A percentile compares a stretch with the other conserved stretches of the same genome.
These are phyloP conservation scores for Tetrahymena malaccensis DNA, from an alignment of 73 alveolate genomes.

Conservation along the genomic window DNA sequence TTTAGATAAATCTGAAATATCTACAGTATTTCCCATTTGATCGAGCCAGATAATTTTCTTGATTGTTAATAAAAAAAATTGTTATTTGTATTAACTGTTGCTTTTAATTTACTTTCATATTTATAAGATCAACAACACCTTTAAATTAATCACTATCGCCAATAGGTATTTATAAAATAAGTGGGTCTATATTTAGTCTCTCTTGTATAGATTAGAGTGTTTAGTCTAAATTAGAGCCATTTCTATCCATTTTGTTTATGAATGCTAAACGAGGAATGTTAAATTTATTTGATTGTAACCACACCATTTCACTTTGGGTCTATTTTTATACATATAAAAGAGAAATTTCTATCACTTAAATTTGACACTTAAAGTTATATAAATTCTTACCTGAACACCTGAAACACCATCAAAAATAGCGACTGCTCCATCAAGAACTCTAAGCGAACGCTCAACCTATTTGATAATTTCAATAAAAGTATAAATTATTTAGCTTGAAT, in stretches of 20 bases:
- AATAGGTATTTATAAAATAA: slow-evolving; percentile 43
- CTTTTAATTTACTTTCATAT: not conserved
- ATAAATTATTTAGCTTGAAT: not conserved
- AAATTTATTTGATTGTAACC: slow-evolving; percentile 85
- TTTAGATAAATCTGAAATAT: not conserved
- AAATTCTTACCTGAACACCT: slow-evolving; percentile 55
- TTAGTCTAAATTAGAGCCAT: slow-evolving; percentile 56
- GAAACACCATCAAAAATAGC: slow-evolving; percentile 76
- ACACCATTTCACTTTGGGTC: slow-evolving; percentile 70
- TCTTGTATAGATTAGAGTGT: slow-evolving; percentile 54
- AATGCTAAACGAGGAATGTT: slow-evolving; percentile 82
- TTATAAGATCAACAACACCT: slow-evolving; percentile 16
- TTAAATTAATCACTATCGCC: slow-evolving; percentile 45
- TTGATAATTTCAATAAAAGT: not conserved
- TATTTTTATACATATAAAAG: not conserved
- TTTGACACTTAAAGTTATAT: not conserved
- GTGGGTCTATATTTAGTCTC: slow-evolving; percentile 62
- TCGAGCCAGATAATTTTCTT: slow-evolving; percentile 22
- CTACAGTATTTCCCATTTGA: not conserved
- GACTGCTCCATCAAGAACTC: slow-evolving; percentile 80
- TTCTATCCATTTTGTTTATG: slow-evolving; percentile 79
- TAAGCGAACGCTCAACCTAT: slow-evolving; percentile 39
- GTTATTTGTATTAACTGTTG: no score
- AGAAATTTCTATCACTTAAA: not conserved
- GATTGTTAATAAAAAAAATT: not conserved